Base-by-base conservation (phyloP, 2,329 filamentous ascomycete species). In the Colletotrichum camelliae region DNA sequence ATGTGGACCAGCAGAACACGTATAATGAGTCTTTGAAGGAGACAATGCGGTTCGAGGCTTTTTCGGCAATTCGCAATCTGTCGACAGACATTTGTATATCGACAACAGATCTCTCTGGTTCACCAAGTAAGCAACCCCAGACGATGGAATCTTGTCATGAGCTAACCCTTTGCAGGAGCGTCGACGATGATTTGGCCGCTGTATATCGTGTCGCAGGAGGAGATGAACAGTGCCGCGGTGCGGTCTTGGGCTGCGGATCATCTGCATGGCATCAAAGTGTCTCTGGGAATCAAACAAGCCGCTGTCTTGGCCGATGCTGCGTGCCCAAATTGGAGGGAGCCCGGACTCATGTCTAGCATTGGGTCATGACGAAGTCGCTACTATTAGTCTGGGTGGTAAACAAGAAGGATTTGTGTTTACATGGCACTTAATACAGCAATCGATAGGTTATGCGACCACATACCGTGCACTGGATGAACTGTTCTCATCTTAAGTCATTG, bases 241-340 rank as follows among this genome's bases (percentile, higher is more conserved):
- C 75, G 79, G 13, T 64, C 18, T 16, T 80, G 67, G 67, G 79
- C 79, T 12, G 75, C 77, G 9, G 61, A 74, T 48, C 61, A 77
- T n/a, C 52, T 80, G 37, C 76, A 71, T 4, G 27, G 35, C 4
- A 80, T 79, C 55, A 74, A 65, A 13, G 24, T 39, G 18, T 57
- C 72, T 1, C 72, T 77, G 70, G 79, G 79, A 15, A 76, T 79
- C 37, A 77, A 78, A 27, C 77, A 79, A 27, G 79, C 78, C 4
- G 74, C 70, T 4, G 31, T 80, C 15, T 31, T 80, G 18, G 79
- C 78, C 7, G 76, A 77, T 16, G 65, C 43, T 21, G 48, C 65
- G 24, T 67, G 64, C 13, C 64, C 64, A 5, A 66, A 66, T 43
- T 66, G 65, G 65, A 67, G 65, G 48, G 48, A 67, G 9, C n/a